phyloP scores from a whole-genome alignment of 73 alveolate species.

The Urostyla sp. region DNA sequence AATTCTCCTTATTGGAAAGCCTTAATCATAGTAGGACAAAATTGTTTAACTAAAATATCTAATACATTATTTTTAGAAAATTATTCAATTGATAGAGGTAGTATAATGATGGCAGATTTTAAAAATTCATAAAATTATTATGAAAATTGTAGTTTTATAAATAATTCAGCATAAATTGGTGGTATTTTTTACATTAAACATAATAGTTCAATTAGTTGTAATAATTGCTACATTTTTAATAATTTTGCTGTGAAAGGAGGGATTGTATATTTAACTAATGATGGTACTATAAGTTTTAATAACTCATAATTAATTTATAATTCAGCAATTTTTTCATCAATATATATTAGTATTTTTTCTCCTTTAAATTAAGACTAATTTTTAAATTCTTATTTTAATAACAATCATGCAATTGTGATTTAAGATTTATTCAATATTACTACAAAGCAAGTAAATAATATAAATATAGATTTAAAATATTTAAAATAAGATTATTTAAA shows the following conservation, averaged over 20 bases:
- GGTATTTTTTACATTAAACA: constrained; percentile 37
- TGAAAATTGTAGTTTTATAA: constrained; percentile 41
- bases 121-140: constrained; percentile 18
- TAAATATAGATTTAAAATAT: background rate
- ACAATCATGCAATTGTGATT: background rate
- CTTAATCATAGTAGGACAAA: constrained; percentile 17
- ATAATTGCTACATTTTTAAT: constrained; percentile 12
- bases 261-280: constrained; percentile 34
- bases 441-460: background rate
- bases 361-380: constrained; percentile 18
- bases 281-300: constrained; percentile 36
- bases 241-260: constrained; percentile 44
- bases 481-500: background rate
- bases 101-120: constrained; percentile 43
- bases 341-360: constrained; percentile 6
- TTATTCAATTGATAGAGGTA: constrained; percentile 21
- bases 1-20: constrained; percentile 41
- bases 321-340: constrained; percentile 18
- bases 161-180: constrained; percentile 43
- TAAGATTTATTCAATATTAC: background rate
- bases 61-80: constrained; percentile 37
- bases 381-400: constrained; percentile 2
- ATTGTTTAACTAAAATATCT: constrained; percentile 10
- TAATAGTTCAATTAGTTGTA: constrained; percentile 28
- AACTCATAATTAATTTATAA: constrained; percentile 3